phyloP scores from a whole-genome alignment of 257 asterid genomes.

The Coffea eugenioides region DNA sequence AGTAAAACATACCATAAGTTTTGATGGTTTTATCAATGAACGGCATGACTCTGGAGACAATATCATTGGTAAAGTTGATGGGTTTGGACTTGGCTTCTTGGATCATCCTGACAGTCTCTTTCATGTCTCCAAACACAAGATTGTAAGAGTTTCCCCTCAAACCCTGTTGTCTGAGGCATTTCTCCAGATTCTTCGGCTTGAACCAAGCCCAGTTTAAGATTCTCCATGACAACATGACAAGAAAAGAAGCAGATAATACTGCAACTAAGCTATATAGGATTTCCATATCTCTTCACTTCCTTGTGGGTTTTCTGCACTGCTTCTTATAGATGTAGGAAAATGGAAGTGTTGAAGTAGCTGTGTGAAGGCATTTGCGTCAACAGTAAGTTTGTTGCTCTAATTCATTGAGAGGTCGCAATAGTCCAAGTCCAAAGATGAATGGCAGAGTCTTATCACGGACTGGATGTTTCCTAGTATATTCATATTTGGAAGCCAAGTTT shows the following conservation, averaged over 20 bases:
- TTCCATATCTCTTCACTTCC: background rate
- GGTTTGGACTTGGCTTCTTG: constrained; percentile 25
- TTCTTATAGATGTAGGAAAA: too few relatives aligned
- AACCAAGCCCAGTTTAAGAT: constrained; percentile 27
- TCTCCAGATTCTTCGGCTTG: constrained; percentile 27
- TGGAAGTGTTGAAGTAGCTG: too few relatives aligned
- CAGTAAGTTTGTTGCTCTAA: too few relatives aligned
- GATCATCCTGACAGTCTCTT: constrained; percentile 13
- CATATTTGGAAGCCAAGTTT: too few relatives aligned
- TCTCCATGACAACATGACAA: constrained; percentile 21
- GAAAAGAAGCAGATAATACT: background rate
- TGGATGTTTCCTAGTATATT: too few relatives aligned
- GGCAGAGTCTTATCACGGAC: too few relatives aligned
- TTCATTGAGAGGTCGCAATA: too few relatives aligned
- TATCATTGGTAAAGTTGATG: constrained; percentile 15
- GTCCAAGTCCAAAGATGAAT: too few relatives aligned
- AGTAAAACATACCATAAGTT: constrained; percentile 14
- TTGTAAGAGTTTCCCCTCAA: constrained; percentile 27
- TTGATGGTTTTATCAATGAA: constrained; percentile 12
- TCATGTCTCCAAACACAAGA: constrained; percentile 22
- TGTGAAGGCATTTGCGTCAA: too few relatives aligned
- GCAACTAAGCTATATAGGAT: background rate
- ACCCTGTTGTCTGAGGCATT: constrained; percentile 23
- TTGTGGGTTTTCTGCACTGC: too few relatives aligned
- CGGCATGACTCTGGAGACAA: constrained; percentile 22